phyloP scores from a whole-genome alignment of 192 early-diverging fungal species.

The Mortierella claussenii region DNA sequence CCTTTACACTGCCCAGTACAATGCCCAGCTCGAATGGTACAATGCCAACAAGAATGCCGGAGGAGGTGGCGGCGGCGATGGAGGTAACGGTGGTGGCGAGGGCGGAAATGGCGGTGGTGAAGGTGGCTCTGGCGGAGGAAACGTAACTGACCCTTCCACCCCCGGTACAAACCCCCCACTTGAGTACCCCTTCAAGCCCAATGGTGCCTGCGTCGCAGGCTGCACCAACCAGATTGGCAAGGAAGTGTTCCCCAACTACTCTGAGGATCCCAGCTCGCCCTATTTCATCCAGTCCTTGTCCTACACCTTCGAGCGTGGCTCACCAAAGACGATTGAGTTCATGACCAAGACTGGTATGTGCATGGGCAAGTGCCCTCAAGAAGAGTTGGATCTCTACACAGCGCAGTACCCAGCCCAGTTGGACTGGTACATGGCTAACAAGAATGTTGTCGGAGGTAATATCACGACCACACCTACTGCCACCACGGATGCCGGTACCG shows the following conservation, averaged over 20 bases:
- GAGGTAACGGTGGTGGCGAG: background rate
- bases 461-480: constrained; percentile 6
- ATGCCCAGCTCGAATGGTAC: constrained; percentile 12
- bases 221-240: constrained; percentile 19
- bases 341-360: constrained; percentile 22
- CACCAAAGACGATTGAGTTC: constrained; percentile 6
- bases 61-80: background rate
- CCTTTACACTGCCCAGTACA: constrained; percentile 16
- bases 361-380: constrained; percentile 8
- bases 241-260: constrained; percentile 23
- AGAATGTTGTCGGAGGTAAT: background rate
- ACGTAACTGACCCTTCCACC: background rate
- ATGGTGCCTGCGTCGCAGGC: constrained; percentile 17
- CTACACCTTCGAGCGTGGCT: constrained; percentile 16
- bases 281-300: constrained; percentile 16
- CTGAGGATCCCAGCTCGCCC: constrained; percentile 22
- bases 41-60: constrained; percentile 25
- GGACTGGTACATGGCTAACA: constrained; percentile 16
- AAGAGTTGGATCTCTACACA: constrained; percentile 9
- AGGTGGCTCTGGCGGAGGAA: background rate
- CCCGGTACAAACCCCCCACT: background rate
- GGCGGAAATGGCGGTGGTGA: background rate
- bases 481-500: background rate
- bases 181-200: constrained; percentile 23
- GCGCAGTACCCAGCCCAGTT: constrained; percentile 13